phyloP scores from a whole-genome alignment of 2,329 filamentous ascomycete species.

The Penicillium sp. region DNA sequence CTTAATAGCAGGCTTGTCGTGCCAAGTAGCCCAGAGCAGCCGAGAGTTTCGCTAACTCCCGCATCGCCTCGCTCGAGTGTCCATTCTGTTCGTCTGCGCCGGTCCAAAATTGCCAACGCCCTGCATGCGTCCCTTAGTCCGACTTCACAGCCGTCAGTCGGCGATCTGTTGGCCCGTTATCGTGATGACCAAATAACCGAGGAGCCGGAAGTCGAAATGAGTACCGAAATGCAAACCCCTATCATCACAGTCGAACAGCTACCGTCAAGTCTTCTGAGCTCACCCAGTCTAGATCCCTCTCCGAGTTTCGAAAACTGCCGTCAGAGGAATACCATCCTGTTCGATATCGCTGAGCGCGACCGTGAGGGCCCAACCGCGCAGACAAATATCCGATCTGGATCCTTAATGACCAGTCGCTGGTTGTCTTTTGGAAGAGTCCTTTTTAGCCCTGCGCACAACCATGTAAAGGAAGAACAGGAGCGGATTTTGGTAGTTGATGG shows the following conservation, averaged over 20 bases:
- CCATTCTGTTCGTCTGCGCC: conserved; percentile 50
- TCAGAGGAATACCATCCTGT: conserved; percentile 39
- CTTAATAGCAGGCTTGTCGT: conserved; percentile 28
- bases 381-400: conserved; percentile 55
- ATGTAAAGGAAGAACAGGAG: conserved; percentile 47
- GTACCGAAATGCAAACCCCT: conserved; percentile 26
- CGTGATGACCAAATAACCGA: conserved; percentile 36
- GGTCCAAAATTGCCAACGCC: conserved; percentile 57
- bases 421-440: conserved; percentile 56
- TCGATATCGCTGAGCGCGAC: conserved; percentile 49
- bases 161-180: conserved; percentile 59
- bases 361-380: conserved; percentile 47
- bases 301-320: conserved; percentile 36
- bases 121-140: conserved; percentile 55
- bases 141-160: conserved; percentile 58
- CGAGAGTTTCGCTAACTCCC: conserved; percentile 28
- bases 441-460: conserved; percentile 55
- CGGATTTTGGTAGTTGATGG: conserved; percentile 56
- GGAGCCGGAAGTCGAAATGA: conserved; percentile 27
- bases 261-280: conserved; percentile 34
- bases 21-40: conserved; percentile 29
- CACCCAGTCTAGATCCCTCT: conserved; percentile 28
- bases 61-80: conserved; percentile 34
- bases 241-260: conserved; percentile 28
- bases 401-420: conserved; percentile 57